phyloP scores from a whole-genome alignment of 495 filamentous ascomycete genomes.

The Opeltia flavorubescens region DNA sequence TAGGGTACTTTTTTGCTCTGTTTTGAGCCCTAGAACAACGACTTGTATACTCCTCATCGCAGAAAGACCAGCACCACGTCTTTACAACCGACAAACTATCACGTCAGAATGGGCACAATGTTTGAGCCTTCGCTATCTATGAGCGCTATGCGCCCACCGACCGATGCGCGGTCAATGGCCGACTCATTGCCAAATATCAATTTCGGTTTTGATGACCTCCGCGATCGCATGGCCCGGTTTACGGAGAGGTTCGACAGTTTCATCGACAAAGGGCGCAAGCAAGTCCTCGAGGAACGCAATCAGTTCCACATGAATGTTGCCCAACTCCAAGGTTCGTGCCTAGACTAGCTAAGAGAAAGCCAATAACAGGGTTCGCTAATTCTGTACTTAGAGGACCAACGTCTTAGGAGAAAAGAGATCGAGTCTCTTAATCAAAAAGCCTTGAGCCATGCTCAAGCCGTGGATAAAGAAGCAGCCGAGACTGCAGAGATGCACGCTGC shows the following conservation, averaged over 20 bases:
- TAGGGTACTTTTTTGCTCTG: not conserved
- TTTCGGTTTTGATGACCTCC: slow-evolving; percentile 92
- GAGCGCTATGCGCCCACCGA: slow-evolving; percentile 53
- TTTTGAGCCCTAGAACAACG: not conserved
- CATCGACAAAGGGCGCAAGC: slow-evolving; percentile 78
- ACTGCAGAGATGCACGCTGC: slow-evolving; percentile 73
- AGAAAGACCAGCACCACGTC: slow-evolving; percentile 1
- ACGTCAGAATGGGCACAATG: slow-evolving; percentile 42
- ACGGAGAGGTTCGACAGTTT: slow-evolving; percentile 85
- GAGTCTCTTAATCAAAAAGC: slow-evolving; percentile 69
- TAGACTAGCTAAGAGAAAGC: not conserved
- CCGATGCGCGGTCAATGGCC: slow-evolving; percentile 50
- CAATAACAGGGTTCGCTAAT: slow-evolving; percentile 13
- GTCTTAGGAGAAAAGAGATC: slow-evolving; percentile 76
- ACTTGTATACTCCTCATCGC: not conserved
- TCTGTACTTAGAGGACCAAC: slow-evolving; percentile 57
- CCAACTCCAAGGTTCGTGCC: slow-evolving; percentile 64
- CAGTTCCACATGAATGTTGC: slow-evolving; percentile 82
- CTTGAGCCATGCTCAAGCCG: slow-evolving; percentile 60
- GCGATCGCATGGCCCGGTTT: slow-evolving; percentile 88
- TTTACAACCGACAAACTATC: not conserved
- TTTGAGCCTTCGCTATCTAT: slow-evolving; percentile 70
- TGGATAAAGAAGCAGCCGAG: slow-evolving; percentile 76
- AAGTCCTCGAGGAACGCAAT: slow-evolving; percentile 83
- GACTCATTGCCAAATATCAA: slow-evolving; percentile 80